Conservation (phyloP, 768 basidiomycete genomes). For the Hemileccinum impolitum region DNA sequence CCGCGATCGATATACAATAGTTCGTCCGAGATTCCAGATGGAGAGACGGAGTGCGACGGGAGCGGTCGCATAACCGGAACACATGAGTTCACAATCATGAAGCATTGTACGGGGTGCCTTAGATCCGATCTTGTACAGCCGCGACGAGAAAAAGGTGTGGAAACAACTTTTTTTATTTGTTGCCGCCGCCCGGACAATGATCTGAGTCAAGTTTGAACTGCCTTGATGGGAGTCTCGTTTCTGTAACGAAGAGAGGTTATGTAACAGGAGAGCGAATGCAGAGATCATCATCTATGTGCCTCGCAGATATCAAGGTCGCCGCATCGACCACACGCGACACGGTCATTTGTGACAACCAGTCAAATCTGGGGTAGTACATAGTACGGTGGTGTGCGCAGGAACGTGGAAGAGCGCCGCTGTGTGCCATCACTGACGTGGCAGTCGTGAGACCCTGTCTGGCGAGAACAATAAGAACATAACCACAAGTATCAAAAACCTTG, state of each 20-base stretch:
- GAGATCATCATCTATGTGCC: constrained; percentile 14
- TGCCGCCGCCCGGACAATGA: constrained; percentile 9
- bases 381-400: no score
- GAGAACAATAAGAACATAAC: constrained; percentile 5
- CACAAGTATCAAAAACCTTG: not conserved
- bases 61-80: constrained; percentile 11
- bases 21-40: not conserved
- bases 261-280: constrained; percentile 11
- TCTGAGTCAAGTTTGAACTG: constrained; percentile 10
- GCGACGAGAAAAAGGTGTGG: not conserved
- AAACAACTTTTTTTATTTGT: not conserved
- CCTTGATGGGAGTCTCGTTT: constrained; percentile 3
- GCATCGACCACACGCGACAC: constrained; percentile 23
- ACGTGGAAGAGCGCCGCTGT: no score
- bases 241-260: constrained; percentile 11
- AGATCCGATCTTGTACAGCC: constrained; percentile 18
- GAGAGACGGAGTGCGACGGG: constrained; percentile 18
- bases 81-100: constrained; percentile 1
- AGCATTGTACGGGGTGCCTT: not conserved
- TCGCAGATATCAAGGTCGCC: constrained; percentile 18
- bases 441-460: not conserved
- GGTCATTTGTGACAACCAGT: not conserved
- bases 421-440: not conserved
- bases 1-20: not conserved
- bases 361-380: not conserved